A percentile compares a stretch with the other conserved stretches of the same genome.
These are phyloP conservation scores for Russula ochroleuca DNA, from an alignment of 768 basidiomycete genomes.

Conservation along the genomic window DNA sequence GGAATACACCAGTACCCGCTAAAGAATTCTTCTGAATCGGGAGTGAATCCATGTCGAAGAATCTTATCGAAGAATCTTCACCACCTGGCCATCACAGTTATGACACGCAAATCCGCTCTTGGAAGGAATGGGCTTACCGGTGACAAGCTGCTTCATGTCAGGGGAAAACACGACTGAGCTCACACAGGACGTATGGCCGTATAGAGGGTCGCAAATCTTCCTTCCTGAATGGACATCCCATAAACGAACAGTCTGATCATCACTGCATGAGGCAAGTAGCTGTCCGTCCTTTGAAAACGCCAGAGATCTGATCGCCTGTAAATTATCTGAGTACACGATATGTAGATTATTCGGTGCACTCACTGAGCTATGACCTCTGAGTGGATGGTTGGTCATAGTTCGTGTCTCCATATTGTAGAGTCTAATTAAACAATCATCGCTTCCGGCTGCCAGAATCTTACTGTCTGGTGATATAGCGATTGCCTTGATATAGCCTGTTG, in stretches of 20 bases:
- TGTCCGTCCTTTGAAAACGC: slow-evolving; percentile 12
- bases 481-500: slow-evolving; percentile 20
- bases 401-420: slow-evolving; percentile 17
- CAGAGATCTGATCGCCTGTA: slow-evolving; percentile 8
- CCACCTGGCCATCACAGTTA: slow-evolving; percentile 6
- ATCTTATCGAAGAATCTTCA: slow-evolving; percentile 11
- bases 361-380: slow-evolving; percentile 16
- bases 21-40: slow-evolving; percentile 4
- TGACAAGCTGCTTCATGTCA: slow-evolving; percentile 23
- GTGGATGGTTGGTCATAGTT: not conserved
- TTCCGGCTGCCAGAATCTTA: slow-evolving; percentile 25
- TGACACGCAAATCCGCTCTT: not conserved
- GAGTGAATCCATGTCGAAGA: slow-evolving; percentile 22
- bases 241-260: slow-evolving; percentile 15
- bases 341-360: not conserved
- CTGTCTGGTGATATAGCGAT: slow-evolving; percentile 32
- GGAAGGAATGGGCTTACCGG: not conserved
- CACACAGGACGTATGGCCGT: slow-evolving; percentile 13
- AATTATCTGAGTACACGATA: not conserved
- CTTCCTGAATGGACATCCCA: slow-evolving; percentile 20
- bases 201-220: slow-evolving; percentile 13
- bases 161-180: slow-evolving; percentile 22
- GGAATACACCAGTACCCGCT: slow-evolving; percentile 7
- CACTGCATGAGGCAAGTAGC: slow-evolving; percentile 10
- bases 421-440: slow-evolving; percentile 10